Conservation (phyloP, 2,329 filamentous ascomycete genomes). For the Microcyclospora pomicola region DNA sequence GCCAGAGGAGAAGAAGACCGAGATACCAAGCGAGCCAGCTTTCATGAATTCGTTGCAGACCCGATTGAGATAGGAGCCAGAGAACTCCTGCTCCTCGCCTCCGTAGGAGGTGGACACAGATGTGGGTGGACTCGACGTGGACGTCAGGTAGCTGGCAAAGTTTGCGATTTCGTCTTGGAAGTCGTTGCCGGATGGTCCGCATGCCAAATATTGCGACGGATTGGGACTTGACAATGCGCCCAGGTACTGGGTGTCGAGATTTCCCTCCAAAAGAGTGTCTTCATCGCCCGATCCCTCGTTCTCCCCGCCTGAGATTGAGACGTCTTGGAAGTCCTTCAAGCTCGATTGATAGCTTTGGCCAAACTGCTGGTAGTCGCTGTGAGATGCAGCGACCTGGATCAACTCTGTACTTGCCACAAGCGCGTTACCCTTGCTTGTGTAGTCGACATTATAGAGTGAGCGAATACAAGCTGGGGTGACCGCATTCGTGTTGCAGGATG, state of each 20-base stretch:
- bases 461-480: slow-evolving; percentile 39
- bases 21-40: neutral
- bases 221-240: neutral
- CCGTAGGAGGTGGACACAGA: neutral
- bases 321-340: neutral
- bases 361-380: neutral
- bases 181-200: neutral
- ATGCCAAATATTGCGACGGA: neutral
- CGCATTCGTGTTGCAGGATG: slow-evolving; percentile 30
- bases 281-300: neutral
- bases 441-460: slow-evolving; percentile 37
- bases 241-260: neutral
- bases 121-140: neutral
- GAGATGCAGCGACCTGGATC: neutral
- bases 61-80: neutral
- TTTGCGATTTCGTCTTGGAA: neutral
- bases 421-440: neutral
- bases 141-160: neutral
- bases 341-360: neutral
- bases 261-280: neutral
- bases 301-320: neutral
- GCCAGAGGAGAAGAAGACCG: neutral
- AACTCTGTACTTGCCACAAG: neutral
- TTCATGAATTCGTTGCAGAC: neutral
- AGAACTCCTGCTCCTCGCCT: neutral